Base-by-base conservation (phyloP, 2,329 filamentous ascomycete genomes). In the Bipolaris sorokiniana region DNA sequence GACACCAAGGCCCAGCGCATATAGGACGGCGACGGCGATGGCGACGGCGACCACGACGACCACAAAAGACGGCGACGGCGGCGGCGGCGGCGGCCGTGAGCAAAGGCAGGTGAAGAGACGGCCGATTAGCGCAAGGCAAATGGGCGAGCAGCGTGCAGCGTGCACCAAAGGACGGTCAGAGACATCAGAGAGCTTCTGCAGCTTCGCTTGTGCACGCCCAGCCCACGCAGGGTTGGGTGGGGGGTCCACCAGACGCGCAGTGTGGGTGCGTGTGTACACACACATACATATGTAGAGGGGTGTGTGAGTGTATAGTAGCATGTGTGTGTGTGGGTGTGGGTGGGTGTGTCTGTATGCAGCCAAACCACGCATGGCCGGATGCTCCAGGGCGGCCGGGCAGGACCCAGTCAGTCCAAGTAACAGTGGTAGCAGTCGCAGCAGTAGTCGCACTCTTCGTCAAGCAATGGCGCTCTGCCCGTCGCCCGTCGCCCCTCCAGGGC, bases 161-260 rank as follows among this genome's bases (percentile, higher is more conserved):
- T 48, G 61, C 58, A 51, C 53, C 62, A 52, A 54, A 46, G 51
- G 34, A 40, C 44, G 22, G 42, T 31, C 28, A 44, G 26, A 51
- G 46, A 33, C 46, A 49, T 31, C 48, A 37, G 44, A 44, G 31
- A 48, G 48, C 50, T 36, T 44, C 57, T 59, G 60, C 64, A 66
- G 59, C 61, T 42, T 69, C 68, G 67, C 68, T 71, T 67, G 64
- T 66, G 70, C 66, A 61, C 54, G 63, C 64, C 69, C 69, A 68
- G 64, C 50, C 42, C 42, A 54, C 62, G 26, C 69, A 58, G 63
- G 60, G 59, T 51, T 46, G 53, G 64, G 69, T 44, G 26, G 33
- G 26, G 33, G 48, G 51, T 61, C 57, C 61, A 44, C 48, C 47
- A 58, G 40, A 58, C 59, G 68, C 64, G 63, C 66, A 59, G 64